Evolutionary conservation across 305 asterid species (phyloP), one percentile per base, ranked within the genome.

Genomic region (Solanum hybrid): DNA sequence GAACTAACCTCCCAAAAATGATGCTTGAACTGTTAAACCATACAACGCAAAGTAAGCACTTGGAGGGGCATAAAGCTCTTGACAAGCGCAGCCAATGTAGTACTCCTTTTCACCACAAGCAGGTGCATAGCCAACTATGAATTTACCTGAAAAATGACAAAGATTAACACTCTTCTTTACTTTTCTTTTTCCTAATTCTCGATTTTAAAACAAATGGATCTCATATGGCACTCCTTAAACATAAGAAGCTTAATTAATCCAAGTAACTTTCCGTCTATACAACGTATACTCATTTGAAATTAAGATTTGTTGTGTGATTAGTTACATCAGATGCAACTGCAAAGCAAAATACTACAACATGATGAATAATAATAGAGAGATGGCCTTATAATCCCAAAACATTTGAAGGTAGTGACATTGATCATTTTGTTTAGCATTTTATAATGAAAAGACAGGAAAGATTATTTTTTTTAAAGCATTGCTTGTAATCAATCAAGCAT

Each of bases 1-100:
- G 85, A 86, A 93, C 93, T 92, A 90, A 97, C 99, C 99, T 95
- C 99, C 98, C 92, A 97, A 94, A 92, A 96, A 97, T 90, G 96
- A 93, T 91, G 98, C 98, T 93, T 95, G 96, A 91, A 95, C 98
- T 86, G 97, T 92, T 93, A 97, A 90, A 10, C 99, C 99, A 89
- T 95, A 96, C 92, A 97, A 92, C 27, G 95, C 94, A 95, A 97
- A 95, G 93, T 95, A 97, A 89, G 99, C 99, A 95, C 98, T 95
- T 77, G 99, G 98, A 88, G 99, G 99, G 89, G 96, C 95, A 94
- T 97, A 97, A 80, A 97, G 96, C 90, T 97, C 98, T 35, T 96
- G 96, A 91, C 99, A 96, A 87, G 96, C 98, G 91, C 99, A 93
- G 85, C 98, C 99, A 14, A 97, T 90, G 93, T 96, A 97, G 92